phyloP scores from a whole-genome alignment of 768 basidiomycete genomes.

The Termitomyces sp. region DNA sequence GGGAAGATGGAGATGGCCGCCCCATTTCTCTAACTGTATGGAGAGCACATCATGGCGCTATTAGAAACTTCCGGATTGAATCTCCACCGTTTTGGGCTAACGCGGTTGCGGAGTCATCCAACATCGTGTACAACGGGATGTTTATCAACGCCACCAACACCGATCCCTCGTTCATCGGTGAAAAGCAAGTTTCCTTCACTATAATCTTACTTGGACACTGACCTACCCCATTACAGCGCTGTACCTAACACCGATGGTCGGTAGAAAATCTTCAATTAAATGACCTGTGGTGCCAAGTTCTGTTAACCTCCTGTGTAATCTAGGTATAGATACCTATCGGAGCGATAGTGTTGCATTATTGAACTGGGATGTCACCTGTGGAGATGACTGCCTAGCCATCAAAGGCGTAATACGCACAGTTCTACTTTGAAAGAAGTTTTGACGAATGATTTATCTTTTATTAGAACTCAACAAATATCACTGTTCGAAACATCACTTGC shows the following conservation, averaged over 20 bases:
- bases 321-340: slow-evolving; percentile 52
- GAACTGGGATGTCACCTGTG: slow-evolving; percentile 59
- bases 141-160: slow-evolving; percentile 50
- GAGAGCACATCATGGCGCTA: slow-evolving; percentile 33
- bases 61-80: slow-evolving; percentile 45
- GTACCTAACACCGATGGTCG: slow-evolving; percentile 58
- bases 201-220: background rate
- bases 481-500: slow-evolving; percentile 43
- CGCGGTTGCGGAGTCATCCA: slow-evolving; percentile 41
- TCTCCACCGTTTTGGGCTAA: slow-evolving; percentile 60
- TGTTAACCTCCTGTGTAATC: background rate
- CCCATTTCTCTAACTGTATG: slow-evolving; percentile 50
- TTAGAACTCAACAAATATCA: slow-evolving; percentile 48
- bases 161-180: slow-evolving; percentile 41
- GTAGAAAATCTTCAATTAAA: background rate
- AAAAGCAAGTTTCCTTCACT: slow-evolving; percentile 34
- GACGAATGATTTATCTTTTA: background rate
- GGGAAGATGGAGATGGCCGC: slow-evolving; percentile 50
- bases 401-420: slow-evolving; percentile 42
- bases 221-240: slow-evolving; percentile 24
- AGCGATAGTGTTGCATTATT: slow-evolving; percentile 40
- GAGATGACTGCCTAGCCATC: slow-evolving; percentile 61
- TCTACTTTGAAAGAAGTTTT: background rate
- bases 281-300: background rate
- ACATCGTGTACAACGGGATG: slow-evolving; percentile 53